Evolutionary conservation across 345 rosid species (phyloP), one percentile per base, ranked within the genome.

Genomic region (Populus euphratica): DNA sequence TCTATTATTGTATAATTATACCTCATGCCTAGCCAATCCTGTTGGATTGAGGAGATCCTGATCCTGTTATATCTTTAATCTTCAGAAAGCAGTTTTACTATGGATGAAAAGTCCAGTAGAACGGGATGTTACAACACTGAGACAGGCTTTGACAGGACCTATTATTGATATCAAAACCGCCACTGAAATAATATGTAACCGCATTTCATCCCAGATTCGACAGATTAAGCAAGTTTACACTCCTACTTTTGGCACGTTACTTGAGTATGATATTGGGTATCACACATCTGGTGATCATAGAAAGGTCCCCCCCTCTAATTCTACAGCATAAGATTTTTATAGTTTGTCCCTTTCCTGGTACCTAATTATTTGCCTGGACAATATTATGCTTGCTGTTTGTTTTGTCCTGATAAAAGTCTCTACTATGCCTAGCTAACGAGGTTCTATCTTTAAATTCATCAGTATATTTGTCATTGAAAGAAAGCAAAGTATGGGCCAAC

Each of bases 21-120:
- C 43, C 43, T 39, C 43, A 39, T 7, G 43, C 43, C 23, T 52
- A 18, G n/a, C 23, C 59, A 54, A 2, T 8, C 9, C 25, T 54
- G 6, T 8, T 21, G 25, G 2, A 54, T 54, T 39, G 9, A 39
- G 41, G 61, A 54, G 12, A 2, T 18, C 59, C 61, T 69, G 35
- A 54, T 21, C 62, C 62, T 52, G 59, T 18, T 20, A 20, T 52
- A 54, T 21, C 9, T 54, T 2, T 0, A 54, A 21, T 54, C 20
- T 54, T 54, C 81, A 91, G 93, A 91, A 81, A 87, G 91, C 93
- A 0, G 75, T 90, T 41, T 66, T 85, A 62, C 68, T 91, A 0
- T 90, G 93, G 96, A 81, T 91, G 91, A 86, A 79, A 68, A 89
- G 82, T 66, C 88, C 92, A 29, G 72, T 79, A 23, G 86, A 82